phyloP scores from a whole-genome alignment of 2,329 filamentous ascomycete genomes.

The Paracorniculantispora psalliotae region DNA sequence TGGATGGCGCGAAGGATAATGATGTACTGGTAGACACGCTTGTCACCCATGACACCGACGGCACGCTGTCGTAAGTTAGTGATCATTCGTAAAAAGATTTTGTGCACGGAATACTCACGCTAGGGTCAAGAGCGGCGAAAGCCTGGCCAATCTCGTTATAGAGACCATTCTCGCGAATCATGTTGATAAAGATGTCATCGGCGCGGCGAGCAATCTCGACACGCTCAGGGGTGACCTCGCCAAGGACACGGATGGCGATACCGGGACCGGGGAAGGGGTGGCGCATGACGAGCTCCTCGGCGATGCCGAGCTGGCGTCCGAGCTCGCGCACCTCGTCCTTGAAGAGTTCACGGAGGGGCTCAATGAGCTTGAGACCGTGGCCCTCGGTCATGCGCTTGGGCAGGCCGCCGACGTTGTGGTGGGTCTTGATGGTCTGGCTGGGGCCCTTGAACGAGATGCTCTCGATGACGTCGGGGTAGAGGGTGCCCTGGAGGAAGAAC shows the following conservation, averaged over 20 bases:
- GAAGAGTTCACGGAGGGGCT: constrained; percentile 75
- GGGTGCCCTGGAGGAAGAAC: constrained; percentile 82
- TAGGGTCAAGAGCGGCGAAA: constrained; percentile 15
- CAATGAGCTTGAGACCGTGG: constrained; percentile 59
- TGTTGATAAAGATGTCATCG: constrained; percentile 71
- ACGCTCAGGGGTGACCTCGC: constrained; percentile 75
- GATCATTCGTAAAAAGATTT: not conserved
- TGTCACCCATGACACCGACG: constrained; percentile 54
- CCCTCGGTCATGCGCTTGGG: constrained; percentile 50
- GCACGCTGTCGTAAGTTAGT: constrained; percentile 25
- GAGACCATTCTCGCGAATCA: constrained; percentile 66
- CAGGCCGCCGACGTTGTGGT: constrained; percentile 67
- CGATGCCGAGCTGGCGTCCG: constrained; percentile 27
- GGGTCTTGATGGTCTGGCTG: constrained; percentile 47
- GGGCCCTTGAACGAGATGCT: constrained; percentile 36
- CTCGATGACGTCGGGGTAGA: constrained; percentile 55
- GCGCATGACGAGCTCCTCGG: constrained; percentile 27
- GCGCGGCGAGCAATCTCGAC: constrained; percentile 75
- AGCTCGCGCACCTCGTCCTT: constrained; percentile 63
- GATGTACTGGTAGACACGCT: constrained; percentile 45
- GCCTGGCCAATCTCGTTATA: constrained; percentile 52
- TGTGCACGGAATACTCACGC: constrained; percentile 3
- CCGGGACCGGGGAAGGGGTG: constrained; percentile 38
- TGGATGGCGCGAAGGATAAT: constrained; percentile 40
- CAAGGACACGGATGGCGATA: constrained; percentile 74